Evolutionary conservation across 495 filamentous ascomycete genomes (phyloP).

Genomic region (Gamarada debralockiae): DNA sequence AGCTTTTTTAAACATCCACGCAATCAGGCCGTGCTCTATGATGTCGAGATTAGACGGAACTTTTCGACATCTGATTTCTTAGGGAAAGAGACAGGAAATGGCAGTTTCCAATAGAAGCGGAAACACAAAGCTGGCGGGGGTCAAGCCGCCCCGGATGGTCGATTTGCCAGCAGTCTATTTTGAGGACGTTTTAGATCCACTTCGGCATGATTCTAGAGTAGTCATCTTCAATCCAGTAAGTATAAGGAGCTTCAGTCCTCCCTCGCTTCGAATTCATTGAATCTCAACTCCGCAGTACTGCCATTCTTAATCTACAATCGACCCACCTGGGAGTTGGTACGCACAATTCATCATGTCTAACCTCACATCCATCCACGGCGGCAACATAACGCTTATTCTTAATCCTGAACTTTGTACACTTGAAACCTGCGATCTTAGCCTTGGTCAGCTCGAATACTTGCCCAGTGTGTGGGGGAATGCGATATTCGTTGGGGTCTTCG

Average conservation of each 20-base stretch:
- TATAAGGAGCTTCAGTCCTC: not conserved
- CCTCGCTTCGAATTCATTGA: not conserved
- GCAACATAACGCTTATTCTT: not conserved
- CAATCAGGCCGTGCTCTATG: not conserved
- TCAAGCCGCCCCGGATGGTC: not conserved
- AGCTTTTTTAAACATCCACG: not conserved
- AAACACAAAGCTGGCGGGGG: no score
- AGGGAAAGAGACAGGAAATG: not conserved
- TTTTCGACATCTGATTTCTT: not conserved
- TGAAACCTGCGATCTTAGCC: slow-evolving; percentile 12
- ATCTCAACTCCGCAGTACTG: not conserved
- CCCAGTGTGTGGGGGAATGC: slow-evolving; percentile 27
- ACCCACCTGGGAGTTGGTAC: not conserved
- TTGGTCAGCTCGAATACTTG: slow-evolving; percentile 17
- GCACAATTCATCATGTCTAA: slow-evolving; percentile 7
- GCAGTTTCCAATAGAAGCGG: not conserved
- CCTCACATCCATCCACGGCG: not conserved
- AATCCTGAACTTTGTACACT: slow-evolving; percentile 6
- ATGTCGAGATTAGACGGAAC: not conserved
- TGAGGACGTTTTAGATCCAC: not conserved
- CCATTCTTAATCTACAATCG: not conserved
- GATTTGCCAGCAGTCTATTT: not conserved
- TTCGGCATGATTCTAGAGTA: not conserved
- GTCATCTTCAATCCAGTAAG: not conserved
- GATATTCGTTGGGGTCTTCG: slow-evolving; percentile 23